A percentile compares a stretch with the other conserved stretches of the same genome.
phyloP scores from a whole-genome alignment of 2,329 filamentous ascomycete genomes.

The Trichoderma arundinaceum region DNA sequence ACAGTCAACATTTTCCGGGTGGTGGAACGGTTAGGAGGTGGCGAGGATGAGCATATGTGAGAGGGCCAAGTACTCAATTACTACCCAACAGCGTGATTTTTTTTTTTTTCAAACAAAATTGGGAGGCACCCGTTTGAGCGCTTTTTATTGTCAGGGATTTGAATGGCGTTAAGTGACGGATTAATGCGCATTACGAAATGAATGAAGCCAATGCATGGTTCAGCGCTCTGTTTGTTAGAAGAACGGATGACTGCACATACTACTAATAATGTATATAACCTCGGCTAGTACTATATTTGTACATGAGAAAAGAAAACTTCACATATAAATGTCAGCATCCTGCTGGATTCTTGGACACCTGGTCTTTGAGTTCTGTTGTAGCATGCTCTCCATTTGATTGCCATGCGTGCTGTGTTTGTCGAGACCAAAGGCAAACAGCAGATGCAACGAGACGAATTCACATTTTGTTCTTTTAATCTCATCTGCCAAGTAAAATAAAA shows the following conservation, averaged over 20 bases:
- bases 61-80: neutral
- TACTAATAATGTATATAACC: constrained; percentile 1
- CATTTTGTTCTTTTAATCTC: too few species aligned
- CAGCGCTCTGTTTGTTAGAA: neutral
- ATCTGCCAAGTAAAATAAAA: too few species aligned
- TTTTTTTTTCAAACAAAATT: neutral
- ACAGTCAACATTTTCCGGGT: constrained; percentile 80
- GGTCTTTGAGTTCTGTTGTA: neutral
- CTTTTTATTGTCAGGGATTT: neutral
- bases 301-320: neutral
- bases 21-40: constrained; percentile 64
- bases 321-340: neutral
- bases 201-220: constrained; percentile 10
- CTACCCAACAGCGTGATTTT: neutral
- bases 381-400: neutral
- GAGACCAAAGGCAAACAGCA: too few species aligned
- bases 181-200: constrained; percentile 6
- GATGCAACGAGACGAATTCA: too few species aligned
- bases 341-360: neutral
- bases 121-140: neutral
- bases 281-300: neutral
- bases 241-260: neutral
- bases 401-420: too few species aligned
- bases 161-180: neutral
- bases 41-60: constrained; percentile 51